Base-by-base conservation (phyloP, 2,329 filamentous ascomycete species). In the Fusarium secorum region DNA sequence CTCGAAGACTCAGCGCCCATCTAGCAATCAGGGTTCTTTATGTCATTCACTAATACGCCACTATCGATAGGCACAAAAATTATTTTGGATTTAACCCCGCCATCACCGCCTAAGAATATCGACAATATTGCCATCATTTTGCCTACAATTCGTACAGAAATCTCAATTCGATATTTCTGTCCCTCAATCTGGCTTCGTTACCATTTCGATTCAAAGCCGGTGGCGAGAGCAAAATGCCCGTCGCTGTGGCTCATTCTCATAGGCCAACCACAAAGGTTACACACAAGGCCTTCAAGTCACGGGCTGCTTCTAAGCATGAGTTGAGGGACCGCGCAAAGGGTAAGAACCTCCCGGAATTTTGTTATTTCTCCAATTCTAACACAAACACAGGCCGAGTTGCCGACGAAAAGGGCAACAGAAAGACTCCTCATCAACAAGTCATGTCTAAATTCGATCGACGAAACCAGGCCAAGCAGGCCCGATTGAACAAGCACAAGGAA, bases 391-490 rank as follows among this genome's bases (percentile, higher is more conserved):
- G 95, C 79, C 96, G 96, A 81, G 87, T 95, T 53, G 91, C 86
- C 60, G 84, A 89, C 76, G 93, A 97, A 78, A 89, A 87, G 76
- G 91, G 91, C 67, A 85, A 86, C 75, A 90, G 95, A 78, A 97
- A 93, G 81, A 97, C 95, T 20, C 93, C 93, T 60, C 94, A 97
- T 80, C 96, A 99, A 80, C 94, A 97, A 83, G 89, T 98, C 83
- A 95, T 98, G 93, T 97, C 94, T 64, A 99, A 98, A 83, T 88
- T 99, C 80, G 94, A 97, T 82, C 92, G 96, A 66, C 91, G 94
- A 76, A 98, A 99, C 81, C 94, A 97, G 84, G 93, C 94, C 75
- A 95, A 95, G 81, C 96, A 99, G 85, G 90, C 91, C 80, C 93
- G 95, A 76, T 84, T 92, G 68, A 86, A 90, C 74, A 98, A 98